These are phyloP conservation scores for Achlya hypogyna DNA, from an alignment of 352 stramenopile genomes.

Conservation along the genomic window DNA sequence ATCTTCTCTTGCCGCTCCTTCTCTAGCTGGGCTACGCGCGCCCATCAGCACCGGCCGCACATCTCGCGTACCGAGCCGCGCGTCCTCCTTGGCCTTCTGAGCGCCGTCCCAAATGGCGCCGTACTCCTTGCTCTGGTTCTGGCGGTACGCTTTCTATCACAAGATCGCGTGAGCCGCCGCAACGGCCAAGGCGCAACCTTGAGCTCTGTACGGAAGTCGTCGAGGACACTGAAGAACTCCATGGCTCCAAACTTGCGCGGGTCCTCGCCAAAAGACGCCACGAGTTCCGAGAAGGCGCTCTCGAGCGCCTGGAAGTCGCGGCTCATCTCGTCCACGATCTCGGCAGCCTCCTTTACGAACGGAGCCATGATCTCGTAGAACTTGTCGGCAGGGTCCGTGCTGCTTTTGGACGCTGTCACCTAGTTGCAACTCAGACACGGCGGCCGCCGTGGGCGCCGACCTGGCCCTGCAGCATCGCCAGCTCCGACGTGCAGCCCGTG, in stretches of 20 bases:
- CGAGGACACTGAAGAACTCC: conserved; percentile 74
- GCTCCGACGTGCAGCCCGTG: conserved; percentile 70
- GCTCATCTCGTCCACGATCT: conserved; percentile 71
- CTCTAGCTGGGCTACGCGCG: conserved; percentile 28
- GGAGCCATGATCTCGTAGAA: conserved; percentile 79
- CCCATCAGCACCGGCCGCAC: neutral
- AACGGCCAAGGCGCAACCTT: conserved; percentile 26
- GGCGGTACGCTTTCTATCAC: conserved; percentile 57
- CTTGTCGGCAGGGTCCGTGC: conserved; percentile 57
- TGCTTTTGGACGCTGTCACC: conserved; percentile 40
- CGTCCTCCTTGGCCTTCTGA: neutral
- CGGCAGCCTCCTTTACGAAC: conserved; percentile 67
- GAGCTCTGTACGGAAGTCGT: conserved; percentile 79
- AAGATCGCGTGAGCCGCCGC: neutral
- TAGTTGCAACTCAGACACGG: neutral
- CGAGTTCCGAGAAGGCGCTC: conserved; percentile 62
- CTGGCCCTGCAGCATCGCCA: conserved; percentile 78
- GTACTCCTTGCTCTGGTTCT: conserved; percentile 83
- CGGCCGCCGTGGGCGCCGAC: conserved; percentile 29
- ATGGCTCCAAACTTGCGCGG: conserved; percentile 68
- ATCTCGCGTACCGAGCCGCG: neutral
- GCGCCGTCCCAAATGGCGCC: conserved; percentile 55
- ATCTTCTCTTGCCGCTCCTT: conserved; percentile 52
- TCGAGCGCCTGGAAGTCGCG: conserved; percentile 66
- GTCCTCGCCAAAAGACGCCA: conserved; percentile 79